Base-by-base conservation (phyloP, 2,329 filamentous ascomycete species). In the Arthrobotrys musiformis region DNA sequence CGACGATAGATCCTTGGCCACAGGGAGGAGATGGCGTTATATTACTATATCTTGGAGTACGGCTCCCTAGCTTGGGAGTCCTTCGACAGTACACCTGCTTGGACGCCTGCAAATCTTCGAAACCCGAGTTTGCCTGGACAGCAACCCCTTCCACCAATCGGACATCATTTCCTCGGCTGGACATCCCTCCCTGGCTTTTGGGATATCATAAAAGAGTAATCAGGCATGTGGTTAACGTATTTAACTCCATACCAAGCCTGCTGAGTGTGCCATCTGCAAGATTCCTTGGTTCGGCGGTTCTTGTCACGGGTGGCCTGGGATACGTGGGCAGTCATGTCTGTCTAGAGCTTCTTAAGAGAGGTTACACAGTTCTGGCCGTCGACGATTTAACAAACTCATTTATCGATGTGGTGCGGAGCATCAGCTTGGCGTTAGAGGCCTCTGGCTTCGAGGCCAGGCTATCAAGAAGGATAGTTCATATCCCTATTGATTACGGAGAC, bases 261-360 rank as follows among this genome's bases (percentile, higher is more conserved):
- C 28, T 70, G 0, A 24, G 22, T 19, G 24, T 9, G 6, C 15
- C 26, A 11, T 13, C 9, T 13, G 4, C 1, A 3, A 4, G 5
- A 22, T 1, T 3, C 15, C 33, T 35, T 30, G n/a, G 24, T 5
- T 35, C 68, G 1, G 33, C 46, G n/a, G 69, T 85, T 61, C 82
- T 85, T 5, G 83, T 85, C 60, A 85, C 84, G 22, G 84, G 84
- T 17, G 84, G 84, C 1, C 80, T 85, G 17, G 84, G 84, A 4
- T 85, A 84, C 70, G 84, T 85, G 78, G 84, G 84, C 37, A 84
- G 83, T 79, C 84, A 85, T 80, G 84, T 84, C 54, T 83, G 83
- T 24, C 79, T 84, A 67, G 84, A 85, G 70, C 80, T 85, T 24
- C 81, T 85, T 35, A 84, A 84, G 64, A 82, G 83, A 56, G 81